Evolutionary conservation across 352 stramenopile species (phyloP).

Genomic region (Pythium insidiosum): DNA sequence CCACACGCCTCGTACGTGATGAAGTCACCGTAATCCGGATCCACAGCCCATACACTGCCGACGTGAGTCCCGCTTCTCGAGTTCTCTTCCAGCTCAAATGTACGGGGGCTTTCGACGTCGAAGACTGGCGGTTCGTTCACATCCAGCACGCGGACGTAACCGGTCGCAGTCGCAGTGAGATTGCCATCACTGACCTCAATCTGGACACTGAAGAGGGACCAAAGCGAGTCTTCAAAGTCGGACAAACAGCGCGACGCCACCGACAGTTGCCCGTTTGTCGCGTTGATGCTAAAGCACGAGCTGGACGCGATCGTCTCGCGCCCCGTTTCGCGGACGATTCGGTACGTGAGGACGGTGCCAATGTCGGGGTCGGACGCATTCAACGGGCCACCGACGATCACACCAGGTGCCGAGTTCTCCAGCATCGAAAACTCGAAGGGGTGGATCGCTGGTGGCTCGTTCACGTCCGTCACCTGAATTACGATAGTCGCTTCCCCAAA

Average conservation of each 20-base stretch:
- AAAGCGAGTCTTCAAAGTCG: constrained; percentile 10
- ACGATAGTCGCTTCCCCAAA: constrained; percentile 4
- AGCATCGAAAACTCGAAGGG: constrained; percentile 12
- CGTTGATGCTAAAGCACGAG: constrained; percentile 16
- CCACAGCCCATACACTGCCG: constrained; percentile 16
- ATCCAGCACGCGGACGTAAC: constrained; percentile 16
- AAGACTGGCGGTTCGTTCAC: constrained; percentile 34
- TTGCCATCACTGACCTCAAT: constrained; percentile 16
- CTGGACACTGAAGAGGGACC: constrained; percentile 9
- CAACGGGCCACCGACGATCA: constrained; percentile 7
- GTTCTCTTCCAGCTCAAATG: constrained; percentile 17
- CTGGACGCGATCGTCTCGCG: not conserved
- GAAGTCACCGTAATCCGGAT: constrained; percentile 27
- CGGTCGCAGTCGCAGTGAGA: not conserved
- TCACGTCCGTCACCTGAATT: constrained; percentile 14
- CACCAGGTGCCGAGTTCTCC: constrained; percentile 11
- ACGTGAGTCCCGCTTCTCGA: constrained; percentile 11
- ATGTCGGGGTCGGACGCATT: constrained; percentile 14
- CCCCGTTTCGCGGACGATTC: constrained; percentile 1
- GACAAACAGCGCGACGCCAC: constrained; percentile 11
- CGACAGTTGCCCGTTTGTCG: constrained; percentile 9
- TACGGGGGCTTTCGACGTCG: not conserved
- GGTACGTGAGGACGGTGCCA: constrained; percentile 5
- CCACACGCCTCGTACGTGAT: constrained; percentile 36
- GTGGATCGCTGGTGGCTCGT: constrained; percentile 13